phyloP scores from a whole-genome alignment of 345 rosid species.

The Alliaria petiolata region DNA sequence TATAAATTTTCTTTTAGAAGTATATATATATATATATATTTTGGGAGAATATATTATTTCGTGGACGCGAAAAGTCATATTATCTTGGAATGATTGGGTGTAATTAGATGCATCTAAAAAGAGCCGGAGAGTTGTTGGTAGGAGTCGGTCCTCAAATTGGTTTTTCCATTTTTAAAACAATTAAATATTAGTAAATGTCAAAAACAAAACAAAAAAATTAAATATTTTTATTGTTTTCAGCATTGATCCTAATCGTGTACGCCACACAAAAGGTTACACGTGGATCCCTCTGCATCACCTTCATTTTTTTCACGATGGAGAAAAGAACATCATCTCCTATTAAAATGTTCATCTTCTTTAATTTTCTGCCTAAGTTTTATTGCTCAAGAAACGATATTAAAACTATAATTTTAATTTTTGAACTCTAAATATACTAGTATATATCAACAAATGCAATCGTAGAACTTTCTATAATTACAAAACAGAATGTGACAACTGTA shows the following conservation, averaged over 20 bases:
- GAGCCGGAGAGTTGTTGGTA: slow-evolving; percentile 23
- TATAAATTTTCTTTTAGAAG: not conserved
- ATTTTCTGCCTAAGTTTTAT: not conserved
- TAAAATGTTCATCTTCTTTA: not conserved
- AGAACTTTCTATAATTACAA: not conserved
- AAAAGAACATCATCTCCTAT: no score
- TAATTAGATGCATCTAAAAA: slow-evolving; percentile 26
- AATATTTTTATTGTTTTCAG: not conserved
- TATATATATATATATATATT: no score
- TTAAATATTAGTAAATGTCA: no score
- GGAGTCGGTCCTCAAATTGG: slow-evolving; percentile 18
- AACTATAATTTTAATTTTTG: not conserved
- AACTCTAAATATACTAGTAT: not conserved
- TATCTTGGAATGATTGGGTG: slow-evolving; percentile 23
- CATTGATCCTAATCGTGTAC: not conserved
- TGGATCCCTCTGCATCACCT: slow-evolving; percentile 1
- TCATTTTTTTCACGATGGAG: not conserved
- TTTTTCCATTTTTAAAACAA: not conserved
- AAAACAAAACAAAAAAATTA: no score
- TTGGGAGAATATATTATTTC: not conserved
- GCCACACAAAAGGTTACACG: not conserved
- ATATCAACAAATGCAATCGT: not conserved
- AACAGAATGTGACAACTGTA: not conserved
- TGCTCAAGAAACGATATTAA: not conserved
- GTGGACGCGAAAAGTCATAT: slow-evolving; percentile 33